Evolutionary conservation across 371 early-diverging fungal genomes (phyloP), one percentile per base, ranked within the genome.

Genomic region (Mucor mucedo): DNA sequence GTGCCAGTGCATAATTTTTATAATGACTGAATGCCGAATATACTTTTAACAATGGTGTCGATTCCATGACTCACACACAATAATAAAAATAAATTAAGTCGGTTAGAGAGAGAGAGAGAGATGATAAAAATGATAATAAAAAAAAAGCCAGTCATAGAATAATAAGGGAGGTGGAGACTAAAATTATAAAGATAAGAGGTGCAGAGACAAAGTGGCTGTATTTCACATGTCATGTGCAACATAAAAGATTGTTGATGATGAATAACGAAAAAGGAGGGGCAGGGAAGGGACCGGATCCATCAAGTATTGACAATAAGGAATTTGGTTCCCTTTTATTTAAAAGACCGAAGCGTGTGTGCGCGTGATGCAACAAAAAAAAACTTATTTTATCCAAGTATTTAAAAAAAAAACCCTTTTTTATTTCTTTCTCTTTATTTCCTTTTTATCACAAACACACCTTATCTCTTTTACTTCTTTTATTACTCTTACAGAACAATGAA

Each of bases 21-120:
- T 95, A 95, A 52, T 83, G 80, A 42, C 85, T 75, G 63, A 91
- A 91, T 1, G 92, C 89, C 33, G 85, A 82, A 55, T 93, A 68
- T 13, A 92, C 89, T 47, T 88, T 88, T 28, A 21, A 40, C 59
- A 45, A 60, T 55, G 42, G 75, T 10, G 8, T 44, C 44, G 4
- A 2, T n/a, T 3, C 44, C 44, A 44, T 44, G 14, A 35, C 8
- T 35, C 8, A 35, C 3, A 35, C 7, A 35, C 0, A 35, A 35
- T 8, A 35, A 35, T 35, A 35, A 35, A 8, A 8, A 8, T 35
- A 35, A 35, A 66, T 21, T 21, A 21, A 21, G 21, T 21, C 21
- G 21, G 21, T 0, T 21, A 21, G 0, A n/a, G 21, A 21, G 21
- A 21, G 1, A 21, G 21, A 21, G 21, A 11, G 40, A 39, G 40